Percentiles rank a stretch among this genome's conserved stretches.
These are phyloP conservation scores for Monotropa hypopitys DNA, from an alignment of 179 eudicot genomes.

Conservation along the genomic window DNA sequence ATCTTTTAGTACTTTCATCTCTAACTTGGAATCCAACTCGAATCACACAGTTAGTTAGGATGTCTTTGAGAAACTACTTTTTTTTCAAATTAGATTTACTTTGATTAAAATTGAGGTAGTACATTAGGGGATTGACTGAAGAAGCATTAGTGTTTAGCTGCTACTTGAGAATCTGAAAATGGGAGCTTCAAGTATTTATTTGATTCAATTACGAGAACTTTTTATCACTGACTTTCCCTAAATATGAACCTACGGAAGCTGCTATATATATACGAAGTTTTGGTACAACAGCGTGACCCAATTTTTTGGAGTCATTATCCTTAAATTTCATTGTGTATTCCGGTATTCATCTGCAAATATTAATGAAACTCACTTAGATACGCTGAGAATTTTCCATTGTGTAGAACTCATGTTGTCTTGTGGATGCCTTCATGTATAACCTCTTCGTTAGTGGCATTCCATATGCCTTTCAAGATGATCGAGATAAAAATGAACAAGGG, in stretches of 20 bases:
- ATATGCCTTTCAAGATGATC: background rate
- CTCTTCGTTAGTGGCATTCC: background rate
- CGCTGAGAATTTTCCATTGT: background rate
- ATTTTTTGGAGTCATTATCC: background rate
- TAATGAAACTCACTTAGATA: too few relatives aligned
- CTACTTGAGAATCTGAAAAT: background rate
- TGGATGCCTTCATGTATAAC: background rate
- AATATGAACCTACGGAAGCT: background rate
- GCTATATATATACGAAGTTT: background rate
- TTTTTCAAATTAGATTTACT: too few relatives aligned
- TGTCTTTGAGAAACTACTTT: background rate
- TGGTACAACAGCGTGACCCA: background rate
- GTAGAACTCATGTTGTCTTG: background rate
- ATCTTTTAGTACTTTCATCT: background rate
- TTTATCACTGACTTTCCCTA: background rate
- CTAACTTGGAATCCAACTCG: background rate
- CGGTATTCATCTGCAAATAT: background rate
- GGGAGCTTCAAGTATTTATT: background rate
- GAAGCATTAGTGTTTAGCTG: background rate
- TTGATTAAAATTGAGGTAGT: background rate
- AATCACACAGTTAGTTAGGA: background rate
- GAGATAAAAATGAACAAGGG: too few relatives aligned
- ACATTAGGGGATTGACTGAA: background rate
- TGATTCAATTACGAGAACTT: background rate
- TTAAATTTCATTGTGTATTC: background rate